phyloP scores from a whole-genome alignment of 257 asterid genomes.

The Datura wrightii region DNA sequence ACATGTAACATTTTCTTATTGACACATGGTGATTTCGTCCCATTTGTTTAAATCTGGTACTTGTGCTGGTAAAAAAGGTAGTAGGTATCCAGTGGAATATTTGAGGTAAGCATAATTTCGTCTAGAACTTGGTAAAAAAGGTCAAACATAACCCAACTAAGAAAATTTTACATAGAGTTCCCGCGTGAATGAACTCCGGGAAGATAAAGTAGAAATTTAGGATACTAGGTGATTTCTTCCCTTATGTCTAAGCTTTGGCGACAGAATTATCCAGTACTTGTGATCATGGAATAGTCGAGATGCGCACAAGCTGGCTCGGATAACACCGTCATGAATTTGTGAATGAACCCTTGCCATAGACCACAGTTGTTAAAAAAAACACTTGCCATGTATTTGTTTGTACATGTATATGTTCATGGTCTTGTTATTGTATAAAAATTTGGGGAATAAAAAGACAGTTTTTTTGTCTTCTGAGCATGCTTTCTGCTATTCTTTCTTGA shows the following conservation, averaged over 20 bases:
- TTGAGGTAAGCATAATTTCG: not conserved
- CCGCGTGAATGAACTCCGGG: not conserved
- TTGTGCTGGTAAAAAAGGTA: not conserved
- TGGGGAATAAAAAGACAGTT: not conserved
- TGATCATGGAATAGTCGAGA: not conserved
- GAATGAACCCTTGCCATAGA: not conserved
- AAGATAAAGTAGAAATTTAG: not conserved
- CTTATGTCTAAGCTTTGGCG: not conserved
- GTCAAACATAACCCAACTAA: not conserved
- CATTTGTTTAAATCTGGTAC: not conserved
- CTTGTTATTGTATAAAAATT: conserved; percentile 5
- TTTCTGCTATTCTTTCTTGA: not conserved
- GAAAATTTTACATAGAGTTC: not conserved
- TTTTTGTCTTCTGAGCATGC: not conserved
- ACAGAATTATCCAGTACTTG: not conserved
- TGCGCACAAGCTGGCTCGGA: not conserved
- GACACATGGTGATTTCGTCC: not conserved
- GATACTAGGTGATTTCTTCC: not conserved
- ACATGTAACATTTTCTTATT: not conserved
- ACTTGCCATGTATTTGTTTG: too few relatives aligned
- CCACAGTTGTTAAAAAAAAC: too few relatives aligned
- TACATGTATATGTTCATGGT: not conserved
- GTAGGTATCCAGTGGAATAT: not conserved
- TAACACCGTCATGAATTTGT: not conserved
- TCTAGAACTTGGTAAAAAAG: not conserved